These are phyloP conservation scores for Neocatenulostroma microsporum DNA, from an alignment of 2,329 filamentous ascomycete species.

Conservation along the genomic window DNA sequence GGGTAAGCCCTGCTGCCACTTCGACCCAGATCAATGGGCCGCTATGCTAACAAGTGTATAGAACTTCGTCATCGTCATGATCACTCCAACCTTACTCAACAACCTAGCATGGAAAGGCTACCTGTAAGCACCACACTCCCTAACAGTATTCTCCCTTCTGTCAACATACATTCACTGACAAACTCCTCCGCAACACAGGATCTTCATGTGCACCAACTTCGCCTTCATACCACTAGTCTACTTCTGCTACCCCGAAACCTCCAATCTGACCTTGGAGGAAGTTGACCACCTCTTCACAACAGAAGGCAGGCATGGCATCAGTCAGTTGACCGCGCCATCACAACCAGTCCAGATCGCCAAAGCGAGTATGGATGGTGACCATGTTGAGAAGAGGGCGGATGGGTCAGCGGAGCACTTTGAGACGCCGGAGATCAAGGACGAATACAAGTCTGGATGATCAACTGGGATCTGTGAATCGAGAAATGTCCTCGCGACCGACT, in stretches of 20 bases:
- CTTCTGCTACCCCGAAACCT: constrained; percentile 41
- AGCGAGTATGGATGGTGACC: constrained; percentile 5
- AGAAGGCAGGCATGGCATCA: constrained; percentile 19
- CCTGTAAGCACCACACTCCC: constrained; percentile 18
- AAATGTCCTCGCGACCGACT: no score
- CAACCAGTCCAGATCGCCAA: constrained; percentile 21
- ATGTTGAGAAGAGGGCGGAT: constrained; percentile 5
- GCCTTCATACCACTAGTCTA: constrained; percentile 41
- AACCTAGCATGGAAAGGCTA: constrained; percentile 46
- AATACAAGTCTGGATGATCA: constrained; percentile 3
- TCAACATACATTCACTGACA: background rate
- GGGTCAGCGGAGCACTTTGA: constrained; percentile 4
- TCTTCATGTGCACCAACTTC: constrained; percentile 46
- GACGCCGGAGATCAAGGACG: constrained; percentile 6
- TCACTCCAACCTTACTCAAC: constrained; percentile 43
- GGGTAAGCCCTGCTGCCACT: constrained; percentile 18
- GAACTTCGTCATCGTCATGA: constrained; percentile 48
- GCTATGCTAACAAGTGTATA: constrained; percentile 1
- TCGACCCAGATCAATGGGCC: no score
- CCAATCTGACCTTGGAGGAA: constrained; percentile 32
- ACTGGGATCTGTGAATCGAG: no score
- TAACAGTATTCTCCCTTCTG: background rate
- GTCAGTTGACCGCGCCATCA: constrained; percentile 14
- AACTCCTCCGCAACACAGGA: constrained; percentile 19
- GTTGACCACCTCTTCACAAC: constrained; percentile 38